A percentile compares a stretch with the other conserved stretches of the same genome.
Conservation (phyloP, 2,329 filamentous ascomycete genomes). For the Sclerotinia spermophila region DNA sequence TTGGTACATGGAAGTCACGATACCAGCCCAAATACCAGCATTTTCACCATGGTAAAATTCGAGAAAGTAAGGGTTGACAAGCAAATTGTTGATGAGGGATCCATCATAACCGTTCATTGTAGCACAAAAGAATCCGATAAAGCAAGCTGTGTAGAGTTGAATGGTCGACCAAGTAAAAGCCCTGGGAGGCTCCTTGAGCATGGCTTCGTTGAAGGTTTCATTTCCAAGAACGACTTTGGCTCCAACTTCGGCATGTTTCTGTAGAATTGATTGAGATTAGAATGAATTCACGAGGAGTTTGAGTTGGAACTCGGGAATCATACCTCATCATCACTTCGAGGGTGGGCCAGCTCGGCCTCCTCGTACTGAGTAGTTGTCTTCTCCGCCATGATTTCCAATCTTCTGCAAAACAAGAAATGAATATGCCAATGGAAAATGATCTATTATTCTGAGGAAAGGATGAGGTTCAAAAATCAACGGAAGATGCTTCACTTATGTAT, state of each 20-base stretch:
- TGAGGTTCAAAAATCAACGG: not conserved
- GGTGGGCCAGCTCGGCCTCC: not conserved
- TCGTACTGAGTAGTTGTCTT: not conserved
- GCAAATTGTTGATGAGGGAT: constrained; percentile 48
- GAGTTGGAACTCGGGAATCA: not conserved
- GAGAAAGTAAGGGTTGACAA: constrained; percentile 43
- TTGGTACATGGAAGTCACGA: constrained; percentile 51
- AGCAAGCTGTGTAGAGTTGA: constrained; percentile 44
- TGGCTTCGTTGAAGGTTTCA: constrained; percentile 53
- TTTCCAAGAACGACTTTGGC: constrained; percentile 48
- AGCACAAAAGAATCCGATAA: constrained; percentile 48
- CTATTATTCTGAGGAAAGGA: not conserved
- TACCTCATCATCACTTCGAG: constrained; percentile 21
- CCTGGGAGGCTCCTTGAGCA: constrained; percentile 49
- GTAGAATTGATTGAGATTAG: not conserved
- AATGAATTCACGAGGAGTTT: not conserved
- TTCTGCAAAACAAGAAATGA: not conserved
- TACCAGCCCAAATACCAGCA: constrained; percentile 47
- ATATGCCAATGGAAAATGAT: not conserved
- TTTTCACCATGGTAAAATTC: constrained; percentile 42
- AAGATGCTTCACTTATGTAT: constrained; percentile 13
- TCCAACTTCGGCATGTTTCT: constrained; percentile 36
- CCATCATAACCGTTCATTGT: constrained; percentile 53
- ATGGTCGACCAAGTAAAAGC: constrained; percentile 42
- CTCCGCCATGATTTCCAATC: constrained; percentile 6